Conservation (phyloP, 129 eudicot species). For the Logfia minima region DNA sequence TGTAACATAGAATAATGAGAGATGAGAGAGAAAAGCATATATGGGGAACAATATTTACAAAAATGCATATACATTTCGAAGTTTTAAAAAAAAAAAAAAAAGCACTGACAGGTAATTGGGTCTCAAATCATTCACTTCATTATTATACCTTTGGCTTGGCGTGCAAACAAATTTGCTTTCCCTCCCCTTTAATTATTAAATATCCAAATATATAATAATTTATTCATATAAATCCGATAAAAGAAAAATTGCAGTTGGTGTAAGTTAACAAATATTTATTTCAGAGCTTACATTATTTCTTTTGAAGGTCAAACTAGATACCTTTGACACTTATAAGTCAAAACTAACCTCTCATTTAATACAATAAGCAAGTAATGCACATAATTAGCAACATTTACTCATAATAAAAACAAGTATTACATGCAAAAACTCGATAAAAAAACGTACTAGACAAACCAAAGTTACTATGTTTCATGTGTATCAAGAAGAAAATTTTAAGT, state of each 20-base stretch:
- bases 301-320: not conserved
- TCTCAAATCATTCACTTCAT: slow-evolving; percentile 4
- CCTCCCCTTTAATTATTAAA: slow-evolving; percentile 26
- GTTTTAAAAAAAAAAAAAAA: no score
- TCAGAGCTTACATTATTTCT: no score
- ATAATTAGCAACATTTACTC: slow-evolving; percentile 9
- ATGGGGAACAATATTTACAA: no score
- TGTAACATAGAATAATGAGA: no score
- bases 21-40: no score
- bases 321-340: slow-evolving; percentile 1
- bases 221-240: no score
- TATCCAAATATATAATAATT: not conserved
- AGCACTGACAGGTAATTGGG: no score
- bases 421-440: slow-evolving; percentile 10
- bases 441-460: slow-evolving; percentile 12
- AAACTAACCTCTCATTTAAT: not conserved
- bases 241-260: no score
- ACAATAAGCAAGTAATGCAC: not conserved
- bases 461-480: slow-evolving; percentile 13
- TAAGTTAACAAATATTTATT: no score
- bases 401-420: slow-evolving; percentile 24
- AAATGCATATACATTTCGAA: no score
- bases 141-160: slow-evolving; percentile 41
- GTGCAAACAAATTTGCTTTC: slow-evolving; percentile 38
- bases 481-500: not conserved